Percentiles rank a stretch among this genome's conserved stretches.
Evolutionary conservation across 1,284 basidiomycete species (phyloP).

Genomic region (Naganishia albida): DNA sequence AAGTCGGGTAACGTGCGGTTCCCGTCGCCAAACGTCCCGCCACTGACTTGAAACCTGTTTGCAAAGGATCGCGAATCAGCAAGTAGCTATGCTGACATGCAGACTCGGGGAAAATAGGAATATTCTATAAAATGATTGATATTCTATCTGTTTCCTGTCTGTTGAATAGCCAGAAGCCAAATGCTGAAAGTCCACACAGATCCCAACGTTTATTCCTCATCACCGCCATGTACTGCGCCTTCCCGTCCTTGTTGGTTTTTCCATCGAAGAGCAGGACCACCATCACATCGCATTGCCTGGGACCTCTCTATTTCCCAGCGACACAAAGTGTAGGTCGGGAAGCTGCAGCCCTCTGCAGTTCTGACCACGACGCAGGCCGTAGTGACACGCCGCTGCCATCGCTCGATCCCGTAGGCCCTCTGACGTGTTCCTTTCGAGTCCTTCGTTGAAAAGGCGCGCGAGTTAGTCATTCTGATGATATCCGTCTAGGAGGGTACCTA

Average conservation of each 20-base stretch:
- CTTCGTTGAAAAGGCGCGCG: not conserved
- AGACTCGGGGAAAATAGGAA: not conserved
- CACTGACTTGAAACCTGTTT: slow-evolving; percentile 9
- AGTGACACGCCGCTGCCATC: slow-evolving; percentile 1
- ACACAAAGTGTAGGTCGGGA: slow-evolving; percentile 3
- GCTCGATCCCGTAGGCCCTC: slow-evolving; percentile 2
- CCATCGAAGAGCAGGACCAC: slow-evolving; percentile 10
- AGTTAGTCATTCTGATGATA: not conserved
- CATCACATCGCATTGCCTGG: slow-evolving; percentile 2
- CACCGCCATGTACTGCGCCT: slow-evolving; percentile 4
- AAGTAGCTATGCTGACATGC: not conserved
- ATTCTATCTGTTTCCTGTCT: not conserved
- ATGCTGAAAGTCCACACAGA: not conserved
- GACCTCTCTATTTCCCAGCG: slow-evolving; percentile 7
- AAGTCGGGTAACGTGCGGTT: not conserved
- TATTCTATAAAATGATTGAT: not conserved
- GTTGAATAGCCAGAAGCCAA: slow-evolving; percentile 1
- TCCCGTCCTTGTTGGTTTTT: slow-evolving; percentile 7
- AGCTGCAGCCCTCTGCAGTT: slow-evolving; percentile 15
- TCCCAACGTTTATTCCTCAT: slow-evolving; percentile 17
- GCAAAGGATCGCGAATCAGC: no score
- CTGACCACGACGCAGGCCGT: slow-evolving; percentile 8
- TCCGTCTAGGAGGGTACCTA: not conserved
- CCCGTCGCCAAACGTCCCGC: slow-evolving; percentile 3
- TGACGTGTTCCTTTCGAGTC: not conserved